Base-by-base conservation (phyloP, 495 filamentous ascomycete genomes). In the Penicillium roqueforti region DNA sequence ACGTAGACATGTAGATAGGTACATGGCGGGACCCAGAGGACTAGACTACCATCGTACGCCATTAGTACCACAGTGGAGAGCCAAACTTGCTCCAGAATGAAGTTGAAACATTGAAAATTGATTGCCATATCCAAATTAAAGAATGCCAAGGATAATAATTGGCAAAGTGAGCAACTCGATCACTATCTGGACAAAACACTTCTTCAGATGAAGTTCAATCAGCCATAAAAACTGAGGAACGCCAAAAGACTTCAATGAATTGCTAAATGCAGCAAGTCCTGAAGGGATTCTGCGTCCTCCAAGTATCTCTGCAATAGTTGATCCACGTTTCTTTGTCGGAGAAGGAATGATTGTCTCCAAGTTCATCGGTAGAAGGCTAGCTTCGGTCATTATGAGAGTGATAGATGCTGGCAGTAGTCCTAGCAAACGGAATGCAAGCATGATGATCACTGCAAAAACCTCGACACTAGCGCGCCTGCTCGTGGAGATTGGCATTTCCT, bases 341-440 rank as follows among this genome's bases (percentile, higher is more conserved):
- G 47, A 49, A 26, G 47, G 47, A 49, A 49, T 25, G 5, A 39
- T 25, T 25, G 47, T 49, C 9, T 49, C 47, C 6, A 49, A 20
- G 8, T 49, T 16, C 6, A 5, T 3, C 6, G 47, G 19, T 18
- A 49, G 16, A 49, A 49, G n/a, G 8, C 10, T 34, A 23, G 20
- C 19, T n/a, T 49, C 47, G 6, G 31, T 23, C 22, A 49, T n/a
- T 23, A 20, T 26, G 9, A 37, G 47, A 14, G 32, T 16, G 20
- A 49, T 38, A n/a, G 13, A 28, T 4, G 47, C n/a, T n/a, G 47
- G 47, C 2, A 49, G 20, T 8, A 49, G 47, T 34, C 13, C 47
- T 4, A 49, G 2, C 1, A 49, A 38, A 8, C 47, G 47, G 6
- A 49, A 49, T 18, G 34, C 47, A 49, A 49, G 47, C 32, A 39